Conservation (phyloP, 2,329 filamentous ascomycete species). For the Pseudogymnoascus destructans region DNA sequence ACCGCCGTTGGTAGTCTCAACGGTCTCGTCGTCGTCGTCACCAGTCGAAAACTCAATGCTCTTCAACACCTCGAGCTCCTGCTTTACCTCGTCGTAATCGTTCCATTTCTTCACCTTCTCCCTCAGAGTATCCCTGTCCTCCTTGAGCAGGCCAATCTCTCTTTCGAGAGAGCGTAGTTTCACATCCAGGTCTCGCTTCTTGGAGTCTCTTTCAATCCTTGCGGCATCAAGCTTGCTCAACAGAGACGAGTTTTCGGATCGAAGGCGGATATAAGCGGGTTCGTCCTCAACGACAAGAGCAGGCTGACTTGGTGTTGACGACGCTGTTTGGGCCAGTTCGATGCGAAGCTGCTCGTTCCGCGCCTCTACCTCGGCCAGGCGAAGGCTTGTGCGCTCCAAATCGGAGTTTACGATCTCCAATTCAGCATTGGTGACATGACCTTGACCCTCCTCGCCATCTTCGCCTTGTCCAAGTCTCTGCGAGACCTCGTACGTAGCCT, state of each 20-base stretch:
- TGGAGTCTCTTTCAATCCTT: slow-evolving; percentile 69
- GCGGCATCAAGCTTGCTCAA: slow-evolving; percentile 76
- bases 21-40: slow-evolving; percentile 55
- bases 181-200: slow-evolving; percentile 62
- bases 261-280: slow-evolving; percentile 72
- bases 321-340: slow-evolving; percentile 80
- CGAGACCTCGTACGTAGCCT: slow-evolving; percentile 93
- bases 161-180: slow-evolving; percentile 69
- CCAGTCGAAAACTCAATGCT: slow-evolving; percentile 94
- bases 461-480: slow-evolving; percentile 71
- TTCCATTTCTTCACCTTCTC: slow-evolving; percentile 75
- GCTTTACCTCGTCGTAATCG: slow-evolving; percentile 93
- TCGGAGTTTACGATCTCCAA: slow-evolving; percentile 88
- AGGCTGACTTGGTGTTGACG: slow-evolving; percentile 50
- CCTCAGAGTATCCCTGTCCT: slow-evolving; percentile 70
- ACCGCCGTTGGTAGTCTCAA: slow-evolving; percentile 31
- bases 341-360: slow-evolving; percentile 87
- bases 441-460: slow-evolving; percentile 43
- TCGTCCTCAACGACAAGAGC: slow-evolving; percentile 67
- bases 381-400: slow-evolving; percentile 72
- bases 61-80: slow-evolving; percentile 91
- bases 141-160: slow-evolving; percentile 58
- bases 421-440: slow-evolving; percentile 71
- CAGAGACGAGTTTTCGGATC: slow-evolving; percentile 86
- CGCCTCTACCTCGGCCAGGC: slow-evolving; percentile 81